Evolutionary conservation across 148 eudicot genomes (phyloP).

Genomic region (Fallopia convolvulus): DNA sequence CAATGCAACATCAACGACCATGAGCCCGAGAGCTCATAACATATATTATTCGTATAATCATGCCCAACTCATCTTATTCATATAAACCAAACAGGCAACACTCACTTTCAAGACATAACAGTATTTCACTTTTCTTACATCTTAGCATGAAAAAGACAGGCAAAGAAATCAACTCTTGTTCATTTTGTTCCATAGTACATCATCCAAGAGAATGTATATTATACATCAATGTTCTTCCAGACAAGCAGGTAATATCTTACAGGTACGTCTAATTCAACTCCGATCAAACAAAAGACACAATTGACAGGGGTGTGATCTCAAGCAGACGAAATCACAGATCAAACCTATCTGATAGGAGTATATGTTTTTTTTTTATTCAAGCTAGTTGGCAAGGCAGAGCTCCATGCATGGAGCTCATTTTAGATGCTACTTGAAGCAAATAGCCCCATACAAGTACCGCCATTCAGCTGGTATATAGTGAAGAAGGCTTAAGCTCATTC

Average conservation of each 20-base stretch:
- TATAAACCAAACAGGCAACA: background rate
- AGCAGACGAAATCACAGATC: background rate
- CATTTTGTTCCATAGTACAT: slow-evolving; percentile 1
- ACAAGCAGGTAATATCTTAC: background rate
- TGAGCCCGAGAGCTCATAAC: no score
- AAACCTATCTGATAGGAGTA: background rate
- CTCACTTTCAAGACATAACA: background rate
- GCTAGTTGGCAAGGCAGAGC: slow-evolving; percentile 5
- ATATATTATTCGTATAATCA: background rate
- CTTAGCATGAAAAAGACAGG: background rate
- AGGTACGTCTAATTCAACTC: background rate
- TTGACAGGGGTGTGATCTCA: background rate
- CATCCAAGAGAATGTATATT: background rate
- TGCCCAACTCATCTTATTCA: background rate
- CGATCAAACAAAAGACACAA: background rate
- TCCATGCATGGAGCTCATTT: background rate
- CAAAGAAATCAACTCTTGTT: background rate
- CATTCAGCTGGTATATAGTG: background rate
- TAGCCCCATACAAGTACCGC: background rate
- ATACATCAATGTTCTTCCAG: slow-evolving; percentile 1
- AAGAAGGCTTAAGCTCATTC: slow-evolving; percentile 8
- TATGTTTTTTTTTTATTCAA: background rate
- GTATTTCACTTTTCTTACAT: background rate
- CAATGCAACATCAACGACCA: no score
- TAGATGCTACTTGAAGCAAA: background rate